Percentiles rank a stretch among this genome's conserved stretches.
These are phyloP conservation scores for Solanum clarkiae DNA, from an alignment of 257 asterid genomes.

Conservation along the genomic window DNA sequence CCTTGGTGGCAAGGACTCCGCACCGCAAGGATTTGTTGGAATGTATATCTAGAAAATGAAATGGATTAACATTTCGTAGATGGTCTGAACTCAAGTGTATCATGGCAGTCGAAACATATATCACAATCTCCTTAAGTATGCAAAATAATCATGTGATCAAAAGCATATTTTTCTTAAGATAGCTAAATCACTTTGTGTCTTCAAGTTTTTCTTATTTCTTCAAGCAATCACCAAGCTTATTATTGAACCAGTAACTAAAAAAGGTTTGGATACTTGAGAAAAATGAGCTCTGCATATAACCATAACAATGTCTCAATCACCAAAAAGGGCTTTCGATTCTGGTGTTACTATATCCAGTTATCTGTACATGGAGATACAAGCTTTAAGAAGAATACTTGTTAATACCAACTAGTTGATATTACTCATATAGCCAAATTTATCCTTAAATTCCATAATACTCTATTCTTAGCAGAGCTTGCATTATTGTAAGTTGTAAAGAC, in stretches of 20 bases:
- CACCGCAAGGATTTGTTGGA: slow-evolving; percentile 93
- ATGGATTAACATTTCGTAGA: not conserved
- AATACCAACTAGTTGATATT: not conserved
- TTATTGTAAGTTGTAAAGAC: not conserved
- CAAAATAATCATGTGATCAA: not conserved
- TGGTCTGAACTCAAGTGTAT: not conserved
- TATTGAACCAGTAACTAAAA: not conserved
- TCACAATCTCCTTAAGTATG: not conserved
- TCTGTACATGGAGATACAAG: not conserved
- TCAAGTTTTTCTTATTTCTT: not conserved
- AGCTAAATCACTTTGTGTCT: no score
- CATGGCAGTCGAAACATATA: not conserved
- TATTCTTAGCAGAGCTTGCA: not conserved
- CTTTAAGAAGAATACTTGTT: not conserved
- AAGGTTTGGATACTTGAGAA: not conserved
- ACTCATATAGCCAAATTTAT: not conserved
- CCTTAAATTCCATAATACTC: not conserved
- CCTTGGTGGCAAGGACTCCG: slow-evolving; percentile 89
- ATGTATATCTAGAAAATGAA: slow-evolving; percentile 48
- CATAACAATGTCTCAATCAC: not conserved
- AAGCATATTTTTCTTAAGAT: not conserved
- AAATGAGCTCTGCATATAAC: not conserved
- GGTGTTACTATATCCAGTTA: not conserved
- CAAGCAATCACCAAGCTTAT: not conserved
- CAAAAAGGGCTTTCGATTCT: not conserved